Evolutionary conservation across 108 stramenopile genomes (phyloP), one percentile per base, ranked within the genome.

Genomic region (Schizochytrium sp.): DNA sequence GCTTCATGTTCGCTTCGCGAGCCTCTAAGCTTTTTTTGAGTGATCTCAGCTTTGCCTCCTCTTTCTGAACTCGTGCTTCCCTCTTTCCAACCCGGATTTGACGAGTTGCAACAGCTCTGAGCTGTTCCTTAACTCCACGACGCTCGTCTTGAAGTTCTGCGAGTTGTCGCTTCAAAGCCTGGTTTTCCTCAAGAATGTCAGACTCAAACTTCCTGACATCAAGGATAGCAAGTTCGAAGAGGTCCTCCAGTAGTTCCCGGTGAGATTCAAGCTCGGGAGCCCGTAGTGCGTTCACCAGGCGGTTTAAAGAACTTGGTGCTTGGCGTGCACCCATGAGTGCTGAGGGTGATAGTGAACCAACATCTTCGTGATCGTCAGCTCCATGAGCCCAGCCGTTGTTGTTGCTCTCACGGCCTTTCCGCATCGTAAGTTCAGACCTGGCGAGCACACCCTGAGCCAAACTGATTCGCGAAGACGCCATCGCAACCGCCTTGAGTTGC

Each of bases 181-280:
- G 50, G 53, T 40, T 83, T 28, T 55, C 53, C 7, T 5, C 47
- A 38, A 83, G 53, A 1, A 83, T 50, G 76, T 17, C 76, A 1
- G 17, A 55, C 76, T 83, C 76, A 53, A 55, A 83, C 47, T 55
- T 49, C 5, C 76, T 47, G 5, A 83, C 76, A 53, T 83, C 76
- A 5, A 83, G 76, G 10, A 83, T 53, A 38, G 53, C 76, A 13
- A 55, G 47, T n/a, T 83, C 76, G 50, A 83, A 55, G 47, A 83
- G 47, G 76, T 83, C 76, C 64, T 69, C 64, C 42, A 69, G 44
- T 38, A 69, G 64, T 44, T 69, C 64, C 10, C 64, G 64, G 64
- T 69, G 64, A 44, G 64, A 38, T 44, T 69, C 64, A 15, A 69
- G 64, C 28, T 69, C 64, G 10, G 64, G 64, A 7, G 64, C 64